phyloP scores from a whole-genome alignment of 257 asterid genomes.

The Solanum chmielewskii region DNA sequence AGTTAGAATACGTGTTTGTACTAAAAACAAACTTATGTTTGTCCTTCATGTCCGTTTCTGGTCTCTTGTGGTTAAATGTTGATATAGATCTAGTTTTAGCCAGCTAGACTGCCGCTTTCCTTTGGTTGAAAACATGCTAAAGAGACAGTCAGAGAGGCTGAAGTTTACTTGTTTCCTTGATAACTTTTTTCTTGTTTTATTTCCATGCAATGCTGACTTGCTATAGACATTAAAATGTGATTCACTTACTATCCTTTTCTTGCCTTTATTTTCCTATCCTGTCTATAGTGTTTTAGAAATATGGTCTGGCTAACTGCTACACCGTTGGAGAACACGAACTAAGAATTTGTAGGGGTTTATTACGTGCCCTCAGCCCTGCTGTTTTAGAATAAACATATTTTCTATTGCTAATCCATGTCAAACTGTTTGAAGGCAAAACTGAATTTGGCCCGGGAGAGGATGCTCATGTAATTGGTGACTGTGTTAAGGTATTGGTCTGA shows the following conservation, averaged over 20 bases:
- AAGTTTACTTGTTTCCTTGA: not conserved
- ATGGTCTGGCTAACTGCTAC: not conserved
- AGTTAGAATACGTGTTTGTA: not conserved
- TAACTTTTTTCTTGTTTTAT: not conserved
- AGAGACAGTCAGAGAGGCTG: not conserved
- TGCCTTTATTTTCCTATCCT: not conserved
- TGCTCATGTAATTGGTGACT: conserved; percentile 88
- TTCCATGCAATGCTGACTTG: not conserved
- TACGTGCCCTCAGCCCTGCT: not conserved
- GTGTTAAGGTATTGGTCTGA: conserved; percentile 59
- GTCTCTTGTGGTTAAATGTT: not conserved
- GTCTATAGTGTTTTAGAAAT: not conserved
- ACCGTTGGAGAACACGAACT: not conserved
- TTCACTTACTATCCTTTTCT: not conserved
- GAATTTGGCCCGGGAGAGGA: conserved; percentile 76
- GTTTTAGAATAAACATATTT: not conserved
- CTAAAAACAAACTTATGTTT: not conserved
- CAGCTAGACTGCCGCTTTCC: not conserved
- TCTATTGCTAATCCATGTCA: not conserved
- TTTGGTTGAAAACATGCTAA: not conserved
- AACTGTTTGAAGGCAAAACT: conserved; percentile 38
- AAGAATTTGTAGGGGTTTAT: not conserved
- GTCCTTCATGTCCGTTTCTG: not conserved
- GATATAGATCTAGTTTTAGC: not conserved
- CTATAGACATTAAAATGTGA: not conserved